Conservation (phyloP, 176 grass and related monocot genomes). For the Alloteropsis semialata region DNA sequence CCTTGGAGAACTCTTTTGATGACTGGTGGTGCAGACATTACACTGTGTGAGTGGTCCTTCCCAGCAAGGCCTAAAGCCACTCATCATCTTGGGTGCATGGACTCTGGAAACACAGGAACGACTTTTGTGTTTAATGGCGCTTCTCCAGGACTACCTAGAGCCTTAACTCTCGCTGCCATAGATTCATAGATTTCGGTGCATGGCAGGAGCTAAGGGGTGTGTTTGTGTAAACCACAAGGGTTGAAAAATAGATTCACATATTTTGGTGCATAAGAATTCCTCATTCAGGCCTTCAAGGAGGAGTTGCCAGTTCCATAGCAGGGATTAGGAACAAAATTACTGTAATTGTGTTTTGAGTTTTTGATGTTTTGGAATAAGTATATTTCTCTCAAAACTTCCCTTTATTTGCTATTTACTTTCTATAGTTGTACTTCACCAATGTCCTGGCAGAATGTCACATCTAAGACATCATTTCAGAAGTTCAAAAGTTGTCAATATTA, state of each 20-base stretch:
- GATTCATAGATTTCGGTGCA: too few relatives aligned
- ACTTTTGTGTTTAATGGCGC: too few relatives aligned
- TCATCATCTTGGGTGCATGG: too few relatives aligned
- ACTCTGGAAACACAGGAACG: too few relatives aligned
- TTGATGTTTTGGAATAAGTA: neutral
- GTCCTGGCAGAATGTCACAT: neutral
- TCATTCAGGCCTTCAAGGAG: neutral
- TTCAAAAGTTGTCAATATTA: neutral
- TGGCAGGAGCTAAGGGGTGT: too few relatives aligned
- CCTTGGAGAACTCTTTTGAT: too few relatives aligned
- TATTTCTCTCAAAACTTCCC: neutral
- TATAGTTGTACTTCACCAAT: neutral
- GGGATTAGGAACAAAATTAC: neutral
- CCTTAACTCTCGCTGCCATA: too few relatives aligned
- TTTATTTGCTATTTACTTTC: slow-evolving; percentile 14
- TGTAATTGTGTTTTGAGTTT: too few relatives aligned
- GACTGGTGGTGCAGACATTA: too few relatives aligned
- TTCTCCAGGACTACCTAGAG: too few relatives aligned
- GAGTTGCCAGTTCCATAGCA: neutral
- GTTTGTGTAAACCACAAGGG: neutral
- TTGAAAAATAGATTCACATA: neutral
- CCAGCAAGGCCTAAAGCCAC: too few relatives aligned
- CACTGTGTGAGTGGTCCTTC: too few relatives aligned
- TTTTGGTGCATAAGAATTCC: neutral
- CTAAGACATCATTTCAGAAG: neutral